These are phyloP conservation scores for Candida albicans DNA, from an alignment of 1,139 yeast species.

Conservation along the genomic window DNA sequence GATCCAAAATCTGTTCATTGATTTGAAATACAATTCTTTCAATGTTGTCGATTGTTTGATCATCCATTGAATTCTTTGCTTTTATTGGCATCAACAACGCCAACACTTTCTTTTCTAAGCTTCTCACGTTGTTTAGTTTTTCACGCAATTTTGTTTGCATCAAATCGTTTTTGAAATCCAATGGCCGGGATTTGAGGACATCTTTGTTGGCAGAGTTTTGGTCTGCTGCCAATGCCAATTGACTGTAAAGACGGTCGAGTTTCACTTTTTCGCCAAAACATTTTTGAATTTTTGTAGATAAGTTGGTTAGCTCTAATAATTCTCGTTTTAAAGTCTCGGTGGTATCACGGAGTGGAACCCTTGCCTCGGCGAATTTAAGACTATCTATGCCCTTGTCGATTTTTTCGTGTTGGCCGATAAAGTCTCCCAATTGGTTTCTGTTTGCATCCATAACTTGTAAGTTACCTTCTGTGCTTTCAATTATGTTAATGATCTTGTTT, in stretches of 20 bases:
- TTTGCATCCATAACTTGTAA: conserved; percentile 17
- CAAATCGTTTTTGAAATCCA: conserved; percentile 23
- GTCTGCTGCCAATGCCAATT: conserved; percentile 15
- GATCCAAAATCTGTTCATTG: conserved; percentile 19
- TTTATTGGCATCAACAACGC: conserved; percentile 29
- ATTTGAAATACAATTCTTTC: conserved; percentile 25
- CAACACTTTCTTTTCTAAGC: conserved; percentile 20
- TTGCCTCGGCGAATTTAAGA: conserved; percentile 3
- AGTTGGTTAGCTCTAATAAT: conserved; percentile 4
- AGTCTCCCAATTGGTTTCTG: conserved; percentile 12
- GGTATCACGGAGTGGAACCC: conserved; percentile 1
- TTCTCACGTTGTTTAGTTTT: conserved; percentile 19
- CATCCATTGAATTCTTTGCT: conserved; percentile 17
- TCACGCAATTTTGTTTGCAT: conserved; percentile 20
- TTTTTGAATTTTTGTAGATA: conserved; percentile 12
- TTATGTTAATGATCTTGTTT: conserved; percentile 17
- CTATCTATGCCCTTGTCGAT: background rate
- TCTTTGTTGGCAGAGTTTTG: conserved; percentile 9
- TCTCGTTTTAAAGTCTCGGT: conserved; percentile 1
- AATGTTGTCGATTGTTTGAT: conserved; percentile 20
- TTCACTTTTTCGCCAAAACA: conserved; percentile 15
- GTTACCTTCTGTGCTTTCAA: conserved; percentile 22
- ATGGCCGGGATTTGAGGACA: conserved; percentile 19
- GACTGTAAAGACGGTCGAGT: conserved; percentile 21
- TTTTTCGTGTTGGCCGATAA: conserved; percentile 13